Evolutionary conservation across 2,329 filamentous ascomycete genomes (phyloP).

Genomic region (Alternaria ventricosa): DNA sequence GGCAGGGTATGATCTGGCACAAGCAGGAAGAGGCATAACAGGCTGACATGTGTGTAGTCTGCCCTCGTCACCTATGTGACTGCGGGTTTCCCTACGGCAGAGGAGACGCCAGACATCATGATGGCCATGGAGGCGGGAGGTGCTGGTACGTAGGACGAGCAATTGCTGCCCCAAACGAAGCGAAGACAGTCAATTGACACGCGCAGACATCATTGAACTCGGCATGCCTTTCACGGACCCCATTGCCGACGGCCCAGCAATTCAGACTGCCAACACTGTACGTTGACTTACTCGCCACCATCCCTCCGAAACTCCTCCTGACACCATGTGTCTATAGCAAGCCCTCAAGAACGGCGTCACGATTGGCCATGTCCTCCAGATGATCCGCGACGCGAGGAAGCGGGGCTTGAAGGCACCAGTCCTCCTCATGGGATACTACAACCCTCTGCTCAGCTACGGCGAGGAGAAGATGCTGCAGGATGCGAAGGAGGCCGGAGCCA

Average conservation of each 20-base stretch:
- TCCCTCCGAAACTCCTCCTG: slow-evolving; percentile 13
- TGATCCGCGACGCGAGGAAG: slow-evolving; percentile 80
- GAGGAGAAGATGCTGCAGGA: slow-evolving; percentile 88
- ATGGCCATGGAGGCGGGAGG: slow-evolving; percentile 92
- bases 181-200: slow-evolving; percentile 21
- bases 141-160: slow-evolving; percentile 66
- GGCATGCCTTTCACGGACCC: slow-evolving; percentile 97
- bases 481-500: slow-evolving; percentile 82
- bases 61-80: slow-evolving; percentile 97
- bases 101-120: slow-evolving; percentile 82
- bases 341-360: slow-evolving; percentile 90
- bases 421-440: slow-evolving; percentile 98
- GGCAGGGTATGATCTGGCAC: slow-evolving; percentile 44
- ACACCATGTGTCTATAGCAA: slow-evolving; percentile 50
- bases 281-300: slow-evolving; percentile 41
- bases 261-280: slow-evolving; percentile 92
- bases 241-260: slow-evolving; percentile 96
- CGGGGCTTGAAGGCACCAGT: slow-evolving; percentile 82
- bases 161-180: not conserved
- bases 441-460: slow-evolving; percentile 91
- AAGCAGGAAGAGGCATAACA: not conserved
- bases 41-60: slow-evolving; percentile 58
- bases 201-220: slow-evolving; percentile 87
- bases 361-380: slow-evolving; percentile 77
- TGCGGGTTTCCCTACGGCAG: slow-evolving; percentile 84